Percentiles rank a stretch among this genome's conserved stretches.
These are phyloP conservation scores for Aspergillus sp. DNA, from an alignment of 2,329 filamentous ascomycete species.

Conservation along the genomic window DNA sequence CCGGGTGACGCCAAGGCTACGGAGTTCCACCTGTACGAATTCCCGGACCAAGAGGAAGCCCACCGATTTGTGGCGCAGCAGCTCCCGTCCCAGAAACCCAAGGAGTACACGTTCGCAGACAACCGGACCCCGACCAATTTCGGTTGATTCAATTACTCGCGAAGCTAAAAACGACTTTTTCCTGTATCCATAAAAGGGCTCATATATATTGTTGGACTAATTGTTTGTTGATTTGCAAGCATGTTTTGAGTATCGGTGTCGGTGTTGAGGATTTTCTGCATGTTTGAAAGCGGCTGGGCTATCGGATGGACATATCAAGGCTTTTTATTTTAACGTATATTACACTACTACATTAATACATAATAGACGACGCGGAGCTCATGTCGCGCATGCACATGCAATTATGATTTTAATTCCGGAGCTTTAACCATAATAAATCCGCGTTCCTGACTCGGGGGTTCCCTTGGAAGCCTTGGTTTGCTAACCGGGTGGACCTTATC, in stretches of 20 bases:
- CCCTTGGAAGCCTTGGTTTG: too few relatives aligned
- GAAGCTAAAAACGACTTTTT: neutral
- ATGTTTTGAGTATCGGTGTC: conserved; percentile 18
- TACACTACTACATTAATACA: conserved; percentile 18
- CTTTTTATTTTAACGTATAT: conserved; percentile 29
- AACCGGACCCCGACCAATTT: conserved; percentile 48
- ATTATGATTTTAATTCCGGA: conserved; percentile 1
- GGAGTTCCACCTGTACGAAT: conserved; percentile 51
- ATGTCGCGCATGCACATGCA: neutral
- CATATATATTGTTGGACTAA: conserved; percentile 9
- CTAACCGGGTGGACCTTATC: too few relatives aligned
- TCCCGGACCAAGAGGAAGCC: conserved; percentile 49
- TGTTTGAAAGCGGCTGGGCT: conserved; percentile 30
- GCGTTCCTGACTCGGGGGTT: too few relatives aligned
- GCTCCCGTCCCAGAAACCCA: conserved; percentile 45
- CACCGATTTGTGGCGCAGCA: conserved; percentile 49
- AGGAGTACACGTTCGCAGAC: conserved; percentile 48
- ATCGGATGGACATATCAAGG: conserved; percentile 27
- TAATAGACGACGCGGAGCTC: conserved; percentile 13
- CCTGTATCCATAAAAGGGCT: conserved; percentile 14
- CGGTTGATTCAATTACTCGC: neutral
- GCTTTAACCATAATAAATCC: neutral
- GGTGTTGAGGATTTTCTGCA: conserved; percentile 32
- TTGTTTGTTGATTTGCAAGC: conserved; percentile 5
- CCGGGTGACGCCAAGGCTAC: conserved; percentile 39